These are phyloP conservation scores for Ormosia emarginata DNA, from an alignment of 306 rosid species.

Conservation along the genomic window DNA sequence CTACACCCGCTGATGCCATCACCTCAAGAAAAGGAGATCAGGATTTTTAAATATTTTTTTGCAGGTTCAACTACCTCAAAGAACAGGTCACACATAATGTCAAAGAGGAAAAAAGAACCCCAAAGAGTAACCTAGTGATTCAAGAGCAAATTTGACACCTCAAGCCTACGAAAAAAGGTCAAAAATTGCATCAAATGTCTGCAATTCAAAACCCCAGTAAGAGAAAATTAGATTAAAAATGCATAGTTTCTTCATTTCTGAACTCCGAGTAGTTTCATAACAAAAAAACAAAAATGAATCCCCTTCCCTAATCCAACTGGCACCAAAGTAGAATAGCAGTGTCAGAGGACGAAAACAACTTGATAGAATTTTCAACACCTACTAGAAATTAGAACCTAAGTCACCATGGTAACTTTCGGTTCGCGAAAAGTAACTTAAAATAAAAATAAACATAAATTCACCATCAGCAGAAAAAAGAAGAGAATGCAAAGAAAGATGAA, in stretches of 20 bases:
- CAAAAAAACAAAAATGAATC: background rate
- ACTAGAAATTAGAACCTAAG: background rate
- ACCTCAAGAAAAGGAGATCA: slow-evolving; percentile 9
- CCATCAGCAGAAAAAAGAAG: too few relatives aligned
- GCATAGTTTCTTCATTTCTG: background rate
- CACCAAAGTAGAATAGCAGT: background rate
- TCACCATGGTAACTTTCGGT: too few relatives aligned
- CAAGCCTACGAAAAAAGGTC: background rate
- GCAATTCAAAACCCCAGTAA: slow-evolving; percentile 9
- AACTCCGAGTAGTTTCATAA: background rate
- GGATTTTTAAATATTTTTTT: background rate
- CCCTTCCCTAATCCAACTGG: background rate
- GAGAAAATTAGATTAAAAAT: background rate
- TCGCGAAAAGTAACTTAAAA: too few relatives aligned
- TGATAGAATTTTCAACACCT: background rate
- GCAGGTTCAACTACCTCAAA: slow-evolving; percentile 1
- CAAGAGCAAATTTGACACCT: slow-evolving; percentile 8
- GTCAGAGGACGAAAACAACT: background rate
- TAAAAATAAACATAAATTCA: too few relatives aligned
- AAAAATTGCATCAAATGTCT: background rate
- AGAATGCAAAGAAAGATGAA: too few relatives aligned
- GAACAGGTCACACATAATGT: background rate
- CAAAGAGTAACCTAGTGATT: background rate
- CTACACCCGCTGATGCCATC: slow-evolving; percentile 65
- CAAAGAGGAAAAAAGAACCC: background rate